Percentiles rank a stretch among this genome's conserved stretches.
phyloP scores from a whole-genome alignment of 2,329 filamentous ascomycete species.

The Diaporthe humulicola region DNA sequence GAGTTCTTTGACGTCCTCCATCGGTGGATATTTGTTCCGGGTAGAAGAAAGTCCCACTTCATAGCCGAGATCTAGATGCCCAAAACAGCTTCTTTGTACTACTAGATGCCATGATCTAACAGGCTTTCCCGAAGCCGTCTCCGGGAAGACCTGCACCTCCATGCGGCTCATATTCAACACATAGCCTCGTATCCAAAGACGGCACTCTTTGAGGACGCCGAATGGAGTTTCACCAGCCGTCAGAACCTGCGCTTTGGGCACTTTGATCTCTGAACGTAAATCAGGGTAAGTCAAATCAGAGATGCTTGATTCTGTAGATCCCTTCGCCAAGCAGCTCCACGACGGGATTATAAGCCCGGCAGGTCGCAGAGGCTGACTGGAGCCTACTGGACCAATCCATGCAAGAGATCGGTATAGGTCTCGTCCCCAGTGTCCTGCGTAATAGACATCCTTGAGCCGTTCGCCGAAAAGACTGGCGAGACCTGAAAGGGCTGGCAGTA shows the following conservation, averaged over 20 bases:
- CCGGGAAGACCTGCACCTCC: background rate
- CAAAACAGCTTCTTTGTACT: background rate
- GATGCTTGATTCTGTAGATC: background rate
- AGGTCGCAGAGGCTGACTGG: background rate
- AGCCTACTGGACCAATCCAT: rapidly evolving
- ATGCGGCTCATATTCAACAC: background rate
- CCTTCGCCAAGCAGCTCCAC: background rate
- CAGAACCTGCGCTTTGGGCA: background rate
- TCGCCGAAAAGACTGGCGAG: background rate
- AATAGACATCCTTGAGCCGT: background rate
- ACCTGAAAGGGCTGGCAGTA: background rate
- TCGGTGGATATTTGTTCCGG: rapidly evolving
- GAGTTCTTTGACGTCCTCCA: background rate
- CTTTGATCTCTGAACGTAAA: background rate
- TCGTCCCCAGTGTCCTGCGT: constrained; percentile 10
- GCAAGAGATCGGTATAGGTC: background rate
- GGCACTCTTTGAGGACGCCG: background rate
- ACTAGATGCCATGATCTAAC: background rate
- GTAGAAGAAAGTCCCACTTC: background rate
- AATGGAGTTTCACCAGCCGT: background rate
- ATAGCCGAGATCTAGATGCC: background rate
- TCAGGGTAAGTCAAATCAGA: background rate
- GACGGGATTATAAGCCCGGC: background rate
- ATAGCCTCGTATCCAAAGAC: background rate
- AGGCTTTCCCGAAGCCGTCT: rapidly evolving